Evolutionary conservation across 2,329 filamentous ascomycete genomes (phyloP).

Genomic region (Botryosphaeria dothidea): DNA sequence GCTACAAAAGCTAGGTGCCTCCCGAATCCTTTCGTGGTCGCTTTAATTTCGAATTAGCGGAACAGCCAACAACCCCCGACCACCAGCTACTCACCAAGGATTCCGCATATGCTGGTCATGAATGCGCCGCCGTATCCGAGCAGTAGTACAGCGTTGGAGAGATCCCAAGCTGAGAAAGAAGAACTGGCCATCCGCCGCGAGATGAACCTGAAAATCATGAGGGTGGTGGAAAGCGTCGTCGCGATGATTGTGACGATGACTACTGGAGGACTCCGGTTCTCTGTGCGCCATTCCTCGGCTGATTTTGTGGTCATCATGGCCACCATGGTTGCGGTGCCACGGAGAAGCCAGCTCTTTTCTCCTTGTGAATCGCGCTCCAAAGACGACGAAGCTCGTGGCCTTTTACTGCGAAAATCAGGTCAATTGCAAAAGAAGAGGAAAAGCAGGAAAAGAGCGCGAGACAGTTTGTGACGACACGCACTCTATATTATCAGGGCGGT

Average conservation of each 20-base stretch:
- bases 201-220: not conserved
- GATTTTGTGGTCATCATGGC: not conserved
- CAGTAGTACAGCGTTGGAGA: not conserved
- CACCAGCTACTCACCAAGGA: not conserved
- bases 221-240: not conserved
- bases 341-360: not conserved
- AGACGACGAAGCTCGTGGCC: not conserved
- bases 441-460: not conserved
- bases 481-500: not conserved
- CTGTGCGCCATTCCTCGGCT: not conserved
- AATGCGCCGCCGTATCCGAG: not conserved
- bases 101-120: not conserved
- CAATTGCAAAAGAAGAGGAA: not conserved
- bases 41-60: not conserved
- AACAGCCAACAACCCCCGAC: not conserved
- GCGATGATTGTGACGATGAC: not conserved
- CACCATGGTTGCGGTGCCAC: not conserved
- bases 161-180: not conserved
- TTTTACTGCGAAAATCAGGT: too few species aligned
- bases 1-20: not conserved
- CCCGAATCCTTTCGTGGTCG: not conserved
- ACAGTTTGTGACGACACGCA: not conserved
- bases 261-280: not conserved
- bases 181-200: conserved; percentile 6
- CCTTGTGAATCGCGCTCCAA: not conserved